Conservation (phyloP, 306 rosid species). For the Fragaria iinumae region DNA sequence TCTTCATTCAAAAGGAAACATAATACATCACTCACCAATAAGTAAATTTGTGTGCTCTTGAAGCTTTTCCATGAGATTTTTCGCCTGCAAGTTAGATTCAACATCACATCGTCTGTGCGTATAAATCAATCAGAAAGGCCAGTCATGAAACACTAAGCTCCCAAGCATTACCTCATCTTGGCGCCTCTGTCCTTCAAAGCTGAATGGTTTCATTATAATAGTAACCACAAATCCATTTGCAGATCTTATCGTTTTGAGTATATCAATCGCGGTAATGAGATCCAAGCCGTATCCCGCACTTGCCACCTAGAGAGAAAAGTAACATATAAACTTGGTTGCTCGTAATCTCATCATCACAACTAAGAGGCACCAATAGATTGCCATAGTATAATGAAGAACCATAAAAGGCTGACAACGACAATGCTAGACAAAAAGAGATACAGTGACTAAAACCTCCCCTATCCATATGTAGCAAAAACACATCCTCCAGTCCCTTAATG, state of each 20-base stretch:
- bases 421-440: not conserved
- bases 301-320: constrained; percentile 59
- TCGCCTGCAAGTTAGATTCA: constrained; percentile 49
- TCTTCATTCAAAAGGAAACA: constrained; percentile 20
- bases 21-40: constrained; percentile 61
- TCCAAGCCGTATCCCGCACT: constrained; percentile 91
- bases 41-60: constrained; percentile 62
- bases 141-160: not conserved
- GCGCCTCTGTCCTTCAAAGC: constrained; percentile 89
- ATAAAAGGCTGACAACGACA: not conserved
- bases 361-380: not conserved
- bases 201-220: constrained; percentile 81
- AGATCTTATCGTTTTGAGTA: constrained; percentile 64
- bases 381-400: not conserved
- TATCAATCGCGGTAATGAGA: constrained; percentile 52
- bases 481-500: not conserved
- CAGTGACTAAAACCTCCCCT: not conserved
- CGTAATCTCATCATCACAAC: constrained; percentile 1
- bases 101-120: constrained; percentile 3
- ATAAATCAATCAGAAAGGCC: constrained; percentile 1
- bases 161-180: constrained; percentile 69
- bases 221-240: constrained; percentile 63
- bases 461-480: not conserved
- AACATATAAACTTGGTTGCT: not conserved
- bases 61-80: constrained; percentile 62